These are phyloP conservation scores for Tremella fuciformis DNA, from an alignment of 768 basidiomycete species.

Conservation along the genomic window DNA sequence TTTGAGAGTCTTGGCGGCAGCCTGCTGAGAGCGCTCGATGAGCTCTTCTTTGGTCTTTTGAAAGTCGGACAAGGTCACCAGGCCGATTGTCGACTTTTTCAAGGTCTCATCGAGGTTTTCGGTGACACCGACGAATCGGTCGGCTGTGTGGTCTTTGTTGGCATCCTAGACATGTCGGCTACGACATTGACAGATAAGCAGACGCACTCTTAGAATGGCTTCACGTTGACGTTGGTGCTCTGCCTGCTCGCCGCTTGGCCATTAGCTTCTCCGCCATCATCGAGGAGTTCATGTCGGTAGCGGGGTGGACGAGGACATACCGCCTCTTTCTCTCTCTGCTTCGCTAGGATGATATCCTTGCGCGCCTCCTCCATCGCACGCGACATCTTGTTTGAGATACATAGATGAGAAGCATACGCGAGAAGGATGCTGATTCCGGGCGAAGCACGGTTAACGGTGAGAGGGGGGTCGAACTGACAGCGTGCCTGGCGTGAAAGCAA, in stretches of 20 bases:
- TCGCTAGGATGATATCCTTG: slow-evolving; percentile 59
- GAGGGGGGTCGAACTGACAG: no score
- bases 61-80: slow-evolving; percentile 88
- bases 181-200: neutral
- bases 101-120: slow-evolving; percentile 92
- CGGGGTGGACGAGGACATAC: slow-evolving; percentile 28
- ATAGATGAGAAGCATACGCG: no score
- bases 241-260: slow-evolving; percentile 44
- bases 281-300: neutral
- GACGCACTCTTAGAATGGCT: slow-evolving; percentile 29
- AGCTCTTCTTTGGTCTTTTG: slow-evolving; percentile 81
- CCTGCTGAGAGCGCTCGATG: slow-evolving; percentile 84
- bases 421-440: no score
- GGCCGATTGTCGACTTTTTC: slow-evolving; percentile 85
- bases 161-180: slow-evolving; percentile 61
- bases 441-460: no score
- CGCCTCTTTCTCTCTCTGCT: slow-evolving; percentile 64
- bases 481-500: no score
- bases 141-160: slow-evolving; percentile 79
- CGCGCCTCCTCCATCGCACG: slow-evolving; percentile 29
- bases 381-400: slow-evolving; percentile 6
- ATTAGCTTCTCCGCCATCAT: slow-evolving; percentile 71
- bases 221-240: slow-evolving; percentile 43
- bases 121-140: slow-evolving; percentile 88
- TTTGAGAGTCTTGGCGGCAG: slow-evolving; percentile 66